These are phyloP conservation scores for Sclerotiophoma versabilis DNA, from an alignment of 2,329 filamentous ascomycete genomes.

Conservation along the genomic window DNA sequence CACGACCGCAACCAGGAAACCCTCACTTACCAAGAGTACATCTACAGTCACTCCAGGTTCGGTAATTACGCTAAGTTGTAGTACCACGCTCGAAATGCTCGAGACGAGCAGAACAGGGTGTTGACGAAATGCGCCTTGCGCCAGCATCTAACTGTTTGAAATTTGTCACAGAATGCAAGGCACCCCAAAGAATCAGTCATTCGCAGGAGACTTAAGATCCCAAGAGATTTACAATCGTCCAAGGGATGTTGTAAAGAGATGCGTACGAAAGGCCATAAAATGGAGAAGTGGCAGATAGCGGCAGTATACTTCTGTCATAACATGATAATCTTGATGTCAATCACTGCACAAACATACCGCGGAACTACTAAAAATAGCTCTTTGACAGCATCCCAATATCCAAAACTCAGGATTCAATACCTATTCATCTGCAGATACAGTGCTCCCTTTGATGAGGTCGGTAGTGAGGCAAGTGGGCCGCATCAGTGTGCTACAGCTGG, in stretches of 20 bases:
- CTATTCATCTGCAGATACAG: constrained; percentile 52
- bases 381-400: constrained; percentile 55
- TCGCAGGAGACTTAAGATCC: too few species aligned
- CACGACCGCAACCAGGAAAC: neutral
- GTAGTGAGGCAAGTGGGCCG: constrained; percentile 37
- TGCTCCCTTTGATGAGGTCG: constrained; percentile 47
- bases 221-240: too few species aligned
- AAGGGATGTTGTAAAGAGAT: too few species aligned
- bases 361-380: constrained; percentile 48
- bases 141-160: too few species aligned
- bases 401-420: constrained; percentile 58
- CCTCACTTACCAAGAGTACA: neutral
- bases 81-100: neutral
- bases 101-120: neutral
- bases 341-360: too few species aligned
- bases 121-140: too few species aligned
- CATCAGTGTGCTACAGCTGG: constrained; percentile 36
- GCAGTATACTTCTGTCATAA: too few species aligned
- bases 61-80: neutral
- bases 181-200: too few species aligned
- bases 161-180: too few species aligned
- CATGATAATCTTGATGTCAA: constrained; percentile 51
- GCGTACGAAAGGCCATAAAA: too few species aligned
- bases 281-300: too few species aligned
- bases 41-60: neutral